Base-by-base conservation (phyloP, 2,329 filamentous ascomycete genomes). In the Colletotrichum ledebouriae region DNA sequence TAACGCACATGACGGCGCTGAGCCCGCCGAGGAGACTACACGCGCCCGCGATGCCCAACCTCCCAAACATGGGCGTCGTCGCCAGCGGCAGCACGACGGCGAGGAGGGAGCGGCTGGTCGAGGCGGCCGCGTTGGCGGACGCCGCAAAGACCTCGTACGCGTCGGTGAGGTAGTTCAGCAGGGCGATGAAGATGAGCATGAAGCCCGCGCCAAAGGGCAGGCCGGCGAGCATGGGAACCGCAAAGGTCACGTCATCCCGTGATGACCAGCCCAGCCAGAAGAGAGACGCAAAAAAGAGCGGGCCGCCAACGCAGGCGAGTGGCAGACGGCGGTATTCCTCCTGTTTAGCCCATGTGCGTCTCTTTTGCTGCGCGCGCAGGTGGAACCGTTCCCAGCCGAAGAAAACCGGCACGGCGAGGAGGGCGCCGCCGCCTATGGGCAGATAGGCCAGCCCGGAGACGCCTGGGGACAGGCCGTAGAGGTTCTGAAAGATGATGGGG, bases 321-420 rank as follows among this genome's bases (percentile, higher is more conserved):
- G 92, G 92, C 0, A 95, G 83, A 1, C 92, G 87, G 6, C 89
- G 86, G 74, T 88, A 90, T 75, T 94, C 86, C 72, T 92, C 90
- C 53, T 84, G 83, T 29, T 80, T 79, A 0, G 87, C 82, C 90
- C 91, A 94, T 1, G 80, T 70, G 3, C 83, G 85, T 44, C 83
- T 78, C 4, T 6, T 11, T 0, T 42, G 33, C 50, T 57, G 56
- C 10, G 58, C 46, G 17, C 46, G 44, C 3, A 67, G 58, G 41
- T 77, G 76, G 11, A 77, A 76, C 71, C 85, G 82, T 3, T 88
- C 87, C 53, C 82, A 82, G 3, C 80, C 78, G 34, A 93, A 84
- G 75, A 92, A 92, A 46, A 92, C 79, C 9, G 83, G 80, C 2
- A 90, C 82, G 2, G 87, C 84, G 10, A 91, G 76, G 44, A 86